Evolutionary conservation across 2,329 filamentous ascomycete genomes (phyloP), one percentile per base, ranked within the genome.

Genomic region (Fusarium cyanostomum): DNA sequence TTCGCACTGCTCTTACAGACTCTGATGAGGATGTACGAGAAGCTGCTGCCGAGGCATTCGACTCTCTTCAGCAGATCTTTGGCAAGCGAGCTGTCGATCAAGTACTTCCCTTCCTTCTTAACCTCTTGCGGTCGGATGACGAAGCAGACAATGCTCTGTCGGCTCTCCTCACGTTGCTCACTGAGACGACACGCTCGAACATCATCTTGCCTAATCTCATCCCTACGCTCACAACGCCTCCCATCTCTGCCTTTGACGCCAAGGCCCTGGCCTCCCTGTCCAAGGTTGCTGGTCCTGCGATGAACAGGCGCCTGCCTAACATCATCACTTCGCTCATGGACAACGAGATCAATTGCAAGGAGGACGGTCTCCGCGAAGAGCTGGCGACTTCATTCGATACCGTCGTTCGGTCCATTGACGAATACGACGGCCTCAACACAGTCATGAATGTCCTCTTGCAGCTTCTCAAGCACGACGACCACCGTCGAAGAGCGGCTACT

Each of bases 171-270:
- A 99, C 95, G 0, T 85, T 99, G 18, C 89, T 99, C 63, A 98
- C 94, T 0, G 95, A 99, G 76, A 89, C 92, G 13, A 95, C 92
- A 8, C 87, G 95, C 64, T 96, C 94, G 18, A 99, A 97, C 76
- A 94, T 97, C 69, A 99, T 99, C 71, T 81, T 99, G 56, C 96
- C 95, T 16, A 97, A 96, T 76, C 89, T 99, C 53, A 92, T 99
- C 59, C 95, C 96, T 1, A 98, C 94, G 3, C 85, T 99, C 28
- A 91, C 96, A 57, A 90, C 91, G 8, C 89, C 92, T 51, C 95
- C 95, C 2, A 97, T 99, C 69, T 91, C 93, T 26, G 87, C 90
- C 1, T 99, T 99, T 84, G 97, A 99, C 73, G 95, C 96, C 58
- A 93, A 90, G 74, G 95, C 95, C 11, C 81, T 99, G 64, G 95